Base-by-base conservation (phyloP, 1,284 basidiomycete genomes). In the Ustilago cynodontis region DNA sequence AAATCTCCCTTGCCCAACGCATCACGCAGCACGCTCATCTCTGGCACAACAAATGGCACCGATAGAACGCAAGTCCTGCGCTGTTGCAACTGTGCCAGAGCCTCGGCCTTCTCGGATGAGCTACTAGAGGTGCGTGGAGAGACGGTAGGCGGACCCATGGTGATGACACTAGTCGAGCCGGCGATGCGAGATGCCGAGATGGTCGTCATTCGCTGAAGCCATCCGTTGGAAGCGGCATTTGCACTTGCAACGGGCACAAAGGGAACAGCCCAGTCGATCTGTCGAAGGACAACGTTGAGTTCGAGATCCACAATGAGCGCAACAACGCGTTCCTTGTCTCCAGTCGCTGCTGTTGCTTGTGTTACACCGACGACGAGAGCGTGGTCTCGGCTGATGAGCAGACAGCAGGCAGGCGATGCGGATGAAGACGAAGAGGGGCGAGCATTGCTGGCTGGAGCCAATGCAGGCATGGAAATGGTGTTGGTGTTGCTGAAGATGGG, bases 1-100 rank as follows among this genome's bases (percentile, higher is more conserved):
- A 77, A 58, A 28, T 77, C 63, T 7, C 75, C 70, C 51, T 77
- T 77, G 63, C 75, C 75, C 4, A 77, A 56, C 9, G 70, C 75
- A 39, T 77, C 66, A 26, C 66, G 66, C 7, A 77, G 71, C 31
- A 77, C 71, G 47, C 75, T 77, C 47, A 28, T 31, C 35, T 73
- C 66, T 4, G 75, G 75, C 5, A 66, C 70, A 9, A 54, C 58
- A 28, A 77, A 77, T 1, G 75, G 67, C 20, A 77, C 20, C 0
- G 70, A 47, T 16, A 77, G 71, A 22, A 73, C 63, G 53, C 69
- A 72, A 3, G 59, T 26, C 37, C 69, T 55, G 54, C 73, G 73
- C 50, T 71, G 73, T 24, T 67, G 64, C 20, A 72, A 49, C 39
- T 72, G 70, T n/a, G 53, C 39, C 39, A 72, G 18, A 4, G 59